Evolutionary conservation across 75 land plant species (phyloP), one percentile per base, ranked within the genome.

Genomic region (Isoetes taiwanensis): DNA sequence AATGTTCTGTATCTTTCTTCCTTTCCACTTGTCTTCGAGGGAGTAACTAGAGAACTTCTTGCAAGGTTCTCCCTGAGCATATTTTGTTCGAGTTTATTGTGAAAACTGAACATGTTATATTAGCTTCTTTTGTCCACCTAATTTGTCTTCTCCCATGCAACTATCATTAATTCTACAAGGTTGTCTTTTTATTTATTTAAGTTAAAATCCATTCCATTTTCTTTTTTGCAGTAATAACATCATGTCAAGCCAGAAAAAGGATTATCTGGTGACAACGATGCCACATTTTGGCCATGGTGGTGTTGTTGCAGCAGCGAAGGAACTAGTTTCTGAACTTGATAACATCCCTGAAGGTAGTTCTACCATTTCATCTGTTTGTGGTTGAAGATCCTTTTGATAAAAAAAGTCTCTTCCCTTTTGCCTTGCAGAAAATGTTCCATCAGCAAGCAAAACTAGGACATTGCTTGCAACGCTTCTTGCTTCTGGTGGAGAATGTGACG

Each of bases 231-330:
- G 85, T 62, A 69, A 78, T 43, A 38, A 57, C 38, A 42, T 55
- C 25, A 23, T 83, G 9, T 26, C 72, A 5, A 58, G 58, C 19
- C 26, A 43, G 26, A 69, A 76, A 26, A 84, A 63, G 70, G 70
- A 65, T 43, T 48, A 57, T 19, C 59, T 89, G 27, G 29, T 63
- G 14, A 72, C 79, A 34, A 61, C 93, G 11, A 79, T 59, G 34
- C 86, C 93, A 27, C 96, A 86, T 41, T 86, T 69, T 73, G 93
- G 82, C 26, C 96, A 90, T 65, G 66, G 75, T 5, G 96, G 96
- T 20, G 73, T 90, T 48, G 69, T 86, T 54, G 79, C 78, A 41
- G 80, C 93, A 59, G 93, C 96, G 26, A 46, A 86, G 12, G 93
- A 90, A 23, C 81, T 90, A 39, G 73, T 65, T 34, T 50, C 43